Evolutionary conservation across 768 basidiomycete species (phyloP).

Genomic region (Hypholoma fasciculare): DNA sequence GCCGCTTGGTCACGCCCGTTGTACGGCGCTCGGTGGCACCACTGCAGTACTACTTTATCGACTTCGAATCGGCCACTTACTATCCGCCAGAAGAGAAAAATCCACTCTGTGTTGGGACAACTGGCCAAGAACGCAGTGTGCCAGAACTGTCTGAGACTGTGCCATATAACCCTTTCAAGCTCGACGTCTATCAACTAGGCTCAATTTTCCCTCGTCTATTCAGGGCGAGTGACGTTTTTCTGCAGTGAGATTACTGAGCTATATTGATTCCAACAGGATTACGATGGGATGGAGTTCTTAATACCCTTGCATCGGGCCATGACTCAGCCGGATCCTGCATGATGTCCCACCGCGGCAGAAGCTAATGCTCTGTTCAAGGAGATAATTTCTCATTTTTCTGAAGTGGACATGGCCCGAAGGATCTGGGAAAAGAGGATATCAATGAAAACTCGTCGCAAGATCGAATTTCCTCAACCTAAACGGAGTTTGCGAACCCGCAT

Average conservation of each 20-base stretch:
- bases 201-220: constrained; percentile 6
- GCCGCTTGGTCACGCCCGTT: neutral
- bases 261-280: neutral
- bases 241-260: neutral
- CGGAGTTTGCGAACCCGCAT: too few species aligned
- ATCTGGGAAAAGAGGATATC: neutral
- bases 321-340: neutral
- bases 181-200: constrained; percentile 29
- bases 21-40: constrained; percentile 19
- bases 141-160: constrained; percentile 22
- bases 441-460: too few species aligned
- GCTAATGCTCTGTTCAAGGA: neutral
- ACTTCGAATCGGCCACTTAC: constrained; percentile 20
- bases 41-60: constrained; percentile 28
- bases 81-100: constrained; percentile 3
- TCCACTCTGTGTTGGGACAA: constrained; percentile 3
- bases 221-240: neutral
- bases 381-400: neutral
- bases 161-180: constrained; percentile 27
- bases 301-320: neutral
- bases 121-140: constrained; percentile 22
- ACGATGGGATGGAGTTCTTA: neutral
- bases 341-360: neutral
- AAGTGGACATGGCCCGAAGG: neutral
- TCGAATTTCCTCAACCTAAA: too few species aligned